Percentiles rank a stretch among this genome's conserved stretches.
phyloP scores from a whole-genome alignment of 176 grass and related monocot genomes.

The Oryza meyeriana region DNA sequence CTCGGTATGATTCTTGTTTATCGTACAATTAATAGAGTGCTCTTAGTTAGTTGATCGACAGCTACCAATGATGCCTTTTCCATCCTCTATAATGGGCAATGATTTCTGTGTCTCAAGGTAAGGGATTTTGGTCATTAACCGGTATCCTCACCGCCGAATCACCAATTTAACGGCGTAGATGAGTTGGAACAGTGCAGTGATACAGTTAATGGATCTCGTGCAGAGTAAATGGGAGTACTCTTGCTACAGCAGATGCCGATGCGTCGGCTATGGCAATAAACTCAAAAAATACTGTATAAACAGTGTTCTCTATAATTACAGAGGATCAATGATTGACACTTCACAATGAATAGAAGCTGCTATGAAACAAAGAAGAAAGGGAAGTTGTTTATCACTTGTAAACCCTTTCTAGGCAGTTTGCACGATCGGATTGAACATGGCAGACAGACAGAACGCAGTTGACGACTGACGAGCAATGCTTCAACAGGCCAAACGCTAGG shows the following conservation, averaged over 20 bases:
- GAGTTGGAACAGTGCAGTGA: background rate
- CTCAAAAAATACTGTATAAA: background rate
- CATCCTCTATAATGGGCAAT: background rate
- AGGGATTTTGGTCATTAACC: background rate
- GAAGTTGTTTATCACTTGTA: background rate
- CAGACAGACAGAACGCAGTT: background rate
- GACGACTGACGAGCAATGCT: too few species aligned
- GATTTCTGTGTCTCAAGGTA: background rate
- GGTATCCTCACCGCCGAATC: background rate
- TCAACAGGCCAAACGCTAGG: background rate
- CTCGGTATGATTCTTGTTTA: background rate
- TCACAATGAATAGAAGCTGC: background rate
- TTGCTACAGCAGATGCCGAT: background rate
- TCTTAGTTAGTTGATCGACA: background rate
- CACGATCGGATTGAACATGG: background rate
- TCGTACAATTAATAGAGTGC: background rate
- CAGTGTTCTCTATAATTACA: background rate
- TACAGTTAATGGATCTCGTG: background rate
- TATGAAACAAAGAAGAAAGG: background rate
- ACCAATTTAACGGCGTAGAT: background rate
- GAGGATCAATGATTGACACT: background rate
- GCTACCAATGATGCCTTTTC: background rate
- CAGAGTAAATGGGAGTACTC: background rate
- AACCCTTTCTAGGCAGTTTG: background rate
- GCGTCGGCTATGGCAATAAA: background rate